A percentile compares a stretch with the other conserved stretches of the same genome.
Evolutionary conservation across 177 flowering plant genomes (phyloP).

Genomic region (Vitis hybrid): DNA sequence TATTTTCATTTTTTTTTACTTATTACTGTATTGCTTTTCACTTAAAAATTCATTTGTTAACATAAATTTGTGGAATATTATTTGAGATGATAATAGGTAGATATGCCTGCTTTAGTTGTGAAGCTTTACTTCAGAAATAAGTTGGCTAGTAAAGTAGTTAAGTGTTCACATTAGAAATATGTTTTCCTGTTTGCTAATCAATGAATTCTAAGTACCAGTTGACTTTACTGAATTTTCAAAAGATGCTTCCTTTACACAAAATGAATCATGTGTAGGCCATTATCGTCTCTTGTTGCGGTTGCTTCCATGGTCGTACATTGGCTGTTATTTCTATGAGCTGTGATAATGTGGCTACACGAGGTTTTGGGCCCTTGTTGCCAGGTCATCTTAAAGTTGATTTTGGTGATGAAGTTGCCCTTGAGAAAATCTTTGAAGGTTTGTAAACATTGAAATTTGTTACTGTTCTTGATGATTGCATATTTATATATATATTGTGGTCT

Average conservation of each 20-base stretch:
- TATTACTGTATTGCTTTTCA: neutral
- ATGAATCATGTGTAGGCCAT: conserved; percentile 60
- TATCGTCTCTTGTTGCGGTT: conserved; percentile 96
- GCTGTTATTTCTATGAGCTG: conserved; percentile 97
- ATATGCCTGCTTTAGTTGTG: neutral
- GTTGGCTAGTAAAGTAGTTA: neutral
- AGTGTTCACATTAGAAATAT: neutral
- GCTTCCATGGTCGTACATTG: conserved; percentile 97
- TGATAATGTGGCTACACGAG: conserved; percentile 96
- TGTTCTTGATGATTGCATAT: neutral
- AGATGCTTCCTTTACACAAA: conserved; percentile 1
- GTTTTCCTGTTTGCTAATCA: neutral
- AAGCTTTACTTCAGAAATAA: neutral
- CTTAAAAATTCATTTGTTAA: too few species aligned
- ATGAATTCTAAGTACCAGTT: neutral
- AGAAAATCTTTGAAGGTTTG: conserved; percentile 76
- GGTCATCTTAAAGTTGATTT: conserved; percentile 94
- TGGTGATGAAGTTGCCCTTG: conserved; percentile 85
- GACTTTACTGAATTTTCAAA: neutral
- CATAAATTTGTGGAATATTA: neutral
- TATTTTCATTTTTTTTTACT: neutral
- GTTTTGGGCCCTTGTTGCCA: conserved; percentile 89
- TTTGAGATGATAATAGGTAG: neutral
- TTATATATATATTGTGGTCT: neutral
- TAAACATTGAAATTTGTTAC: neutral